These are phyloP conservation scores for Ophiostoma pallidulum DNA, from an alignment of 2,329 filamentous ascomycete genomes.

Conservation along the genomic window DNA sequence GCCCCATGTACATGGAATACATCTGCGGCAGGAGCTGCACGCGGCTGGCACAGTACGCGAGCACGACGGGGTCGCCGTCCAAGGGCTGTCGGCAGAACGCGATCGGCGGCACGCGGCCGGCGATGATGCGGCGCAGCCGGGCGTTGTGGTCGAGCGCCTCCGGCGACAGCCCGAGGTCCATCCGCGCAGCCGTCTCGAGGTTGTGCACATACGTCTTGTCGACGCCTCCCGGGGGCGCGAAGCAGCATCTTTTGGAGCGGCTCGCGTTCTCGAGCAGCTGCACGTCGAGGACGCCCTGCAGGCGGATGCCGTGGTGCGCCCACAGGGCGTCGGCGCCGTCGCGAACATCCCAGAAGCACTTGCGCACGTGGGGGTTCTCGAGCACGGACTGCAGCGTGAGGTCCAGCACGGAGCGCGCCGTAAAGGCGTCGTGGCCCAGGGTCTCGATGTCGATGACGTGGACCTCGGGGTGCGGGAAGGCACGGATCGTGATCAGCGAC, in stretches of 20 bases:
- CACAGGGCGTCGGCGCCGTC: slow-evolving; percentile 22
- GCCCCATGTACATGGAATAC: slow-evolving; percentile 11
- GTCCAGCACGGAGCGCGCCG: slow-evolving; percentile 1
- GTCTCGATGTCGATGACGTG: slow-evolving; percentile 19
- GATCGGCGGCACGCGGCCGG: slow-evolving; percentile 31
- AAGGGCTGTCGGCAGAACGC: slow-evolving; percentile 40
- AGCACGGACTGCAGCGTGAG: slow-evolving; percentile 18
- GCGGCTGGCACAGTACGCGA: slow-evolving; percentile 38
- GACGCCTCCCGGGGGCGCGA: slow-evolving; percentile 15
- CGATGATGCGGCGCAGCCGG: slow-evolving; percentile 17
- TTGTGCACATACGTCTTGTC: slow-evolving; percentile 14
- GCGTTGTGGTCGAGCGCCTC: slow-evolving; percentile 25
- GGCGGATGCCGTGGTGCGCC: slow-evolving; percentile 16
- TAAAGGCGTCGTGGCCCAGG: slow-evolving; percentile 16
- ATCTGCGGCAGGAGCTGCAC: slow-evolving; percentile 23
- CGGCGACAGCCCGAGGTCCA: background rate
- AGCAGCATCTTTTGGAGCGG: too few relatives aligned
- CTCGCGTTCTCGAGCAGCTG: slow-evolving; percentile 24
- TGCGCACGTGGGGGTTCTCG: slow-evolving; percentile 15
- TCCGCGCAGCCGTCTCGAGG: slow-evolving; percentile 12
- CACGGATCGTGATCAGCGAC: slow-evolving; percentile 15
- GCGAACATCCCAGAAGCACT: slow-evolving; percentile 22
- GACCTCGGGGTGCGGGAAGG: slow-evolving; percentile 6
- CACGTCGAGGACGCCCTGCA: slow-evolving; percentile 21
- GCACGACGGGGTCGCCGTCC: slow-evolving; percentile 22